Base-by-base conservation (phyloP, 164 flowering plant genomes). In the Tinospora cordifolia region DNA sequence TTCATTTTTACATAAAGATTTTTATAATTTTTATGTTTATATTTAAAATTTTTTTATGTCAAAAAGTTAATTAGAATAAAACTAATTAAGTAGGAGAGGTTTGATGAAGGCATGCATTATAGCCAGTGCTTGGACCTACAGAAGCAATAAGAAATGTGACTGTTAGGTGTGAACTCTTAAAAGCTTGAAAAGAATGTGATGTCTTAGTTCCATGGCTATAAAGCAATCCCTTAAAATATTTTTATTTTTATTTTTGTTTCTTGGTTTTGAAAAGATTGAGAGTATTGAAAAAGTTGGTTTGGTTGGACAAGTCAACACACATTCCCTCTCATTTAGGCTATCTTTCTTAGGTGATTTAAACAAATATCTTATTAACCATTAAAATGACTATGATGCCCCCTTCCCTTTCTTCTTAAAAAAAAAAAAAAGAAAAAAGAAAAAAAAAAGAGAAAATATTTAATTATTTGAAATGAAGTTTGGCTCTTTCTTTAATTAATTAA, bases 141-240 rank as follows among this genome's bases (percentile, higher is more conserved):
- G 21, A 54, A 17, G 10, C 24, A 6, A n/a, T 30, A 54, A 54
- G 60, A 5, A 54, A 54, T 54, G 47, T 9, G 60, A 54, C 22
- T 54, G 60, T 54, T 2, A 54, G 60, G 60, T 54, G 60, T 62
- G 36, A 62, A 62, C 65, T 19, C 65, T 17, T 17, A 3, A 62
- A 62, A 27, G 38, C 39, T 14, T 15, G 44, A 39, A 72, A 74
- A 17, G 62, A 6, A 17, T 71, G 72, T 70, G 68, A 72, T 65
- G 87, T 83, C 87, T 1, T 77, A 79, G 87, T 84, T 84, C 84
- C 85, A 82, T 74, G 76, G 75, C 75, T 76, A 58, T 78, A 2
- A 83, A 84, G 85, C 88, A 87, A 87, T 77, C 78, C 71, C 26
- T 60, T 39, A 75, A 72, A 70, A 71, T 79, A n/a, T n/a, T n/a